Base-by-base conservation (phyloP, 345 rosid genomes). In the Jatropha curcas region DNA sequence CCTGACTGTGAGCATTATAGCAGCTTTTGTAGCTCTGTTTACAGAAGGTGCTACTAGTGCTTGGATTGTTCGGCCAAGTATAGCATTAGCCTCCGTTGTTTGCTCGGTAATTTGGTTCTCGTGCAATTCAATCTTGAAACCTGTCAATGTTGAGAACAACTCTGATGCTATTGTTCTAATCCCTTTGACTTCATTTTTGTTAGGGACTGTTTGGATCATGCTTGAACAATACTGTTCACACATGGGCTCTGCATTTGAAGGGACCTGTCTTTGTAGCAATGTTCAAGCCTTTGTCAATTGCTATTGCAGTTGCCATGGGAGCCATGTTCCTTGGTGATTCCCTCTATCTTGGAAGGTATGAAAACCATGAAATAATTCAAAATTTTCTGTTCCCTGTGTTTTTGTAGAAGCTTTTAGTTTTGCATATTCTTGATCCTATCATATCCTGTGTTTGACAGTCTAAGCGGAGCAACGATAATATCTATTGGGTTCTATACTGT, bases 81-180 rank as follows among this genome's bases (percentile, higher is more conserved):
- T 87, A 59, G 96, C 92, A 20, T 41, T 92, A 76, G 85, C 80
- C 6, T 92, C 99, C 6, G 78, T 95, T 14, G 16, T 92, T 56
- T 92, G 97, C 85, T 87, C 95, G 68, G 98, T 94, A 75, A 87
- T n/a, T n/a, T n/a, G n/a, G n/a, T n/a, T n/a, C n/a, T n/a, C n/a
- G n/a, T n/a, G n/a, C n/a, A n/a, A n/a, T n/a, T n/a, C n/a, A n/a
- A n/a, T n/a, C n/a, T n/a, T n/a, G n/a, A n/a, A n/a, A n/a, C n/a
- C n/a, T n/a, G n/a, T n/a, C n/a, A n/a, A n/a, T n/a, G n/a, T n/a
- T n/a, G n/a, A n/a, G n/a, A n/a, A n/a, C n/a, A n/a, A n/a, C n/a
- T n/a, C n/a, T n/a, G n/a, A 30, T 12, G 41, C 13, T 56, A 17
- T 34, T 33, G 30, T 24, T 25, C 34, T 28, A 13, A 67, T 20